A percentile compares a stretch with the other conserved stretches of the same genome.
Conservation (phyloP, 352 stramenopile genomes). For the Globisporangium polare region DNA sequence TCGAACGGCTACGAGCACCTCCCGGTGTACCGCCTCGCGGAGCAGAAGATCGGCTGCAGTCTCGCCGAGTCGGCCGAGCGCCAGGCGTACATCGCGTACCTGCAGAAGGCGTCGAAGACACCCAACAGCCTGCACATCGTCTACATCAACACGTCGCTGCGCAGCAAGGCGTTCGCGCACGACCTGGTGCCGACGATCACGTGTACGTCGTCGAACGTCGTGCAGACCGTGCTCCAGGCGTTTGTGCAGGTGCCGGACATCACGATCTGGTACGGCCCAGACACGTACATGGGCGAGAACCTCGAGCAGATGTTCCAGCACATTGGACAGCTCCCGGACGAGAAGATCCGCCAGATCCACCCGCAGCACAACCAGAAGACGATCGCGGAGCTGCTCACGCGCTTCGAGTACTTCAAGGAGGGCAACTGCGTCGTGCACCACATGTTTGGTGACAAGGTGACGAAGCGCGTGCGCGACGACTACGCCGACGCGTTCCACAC, state of each 20-base stretch:
- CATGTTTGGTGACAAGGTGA: conserved; percentile 96
- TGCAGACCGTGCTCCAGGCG: conserved; percentile 95
- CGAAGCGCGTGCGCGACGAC: conserved; percentile 87
- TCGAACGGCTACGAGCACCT: conserved; percentile 90
- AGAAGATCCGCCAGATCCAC: conserved; percentile 83
- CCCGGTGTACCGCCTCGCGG: conserved; percentile 92
- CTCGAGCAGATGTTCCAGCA: conserved; percentile 92
- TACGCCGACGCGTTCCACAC: conserved; percentile 94
- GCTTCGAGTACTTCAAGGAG: conserved; percentile 94
- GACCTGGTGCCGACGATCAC: conserved; percentile 96
- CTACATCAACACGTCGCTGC: conserved; percentile 98
- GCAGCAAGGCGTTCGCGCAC: conserved; percentile 94
- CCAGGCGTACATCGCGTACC: conserved; percentile 91
- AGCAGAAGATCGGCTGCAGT: conserved; percentile 93
- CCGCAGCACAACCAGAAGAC: conserved; percentile 79
- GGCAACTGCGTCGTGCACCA: conserved; percentile 98
- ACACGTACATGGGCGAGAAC: conserved; percentile 99
- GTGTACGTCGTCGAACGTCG: conserved; percentile 95
- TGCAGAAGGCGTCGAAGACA: conserved; percentile 86
- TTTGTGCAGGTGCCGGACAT: conserved; percentile 90
- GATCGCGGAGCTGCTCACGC: conserved; percentile 76
- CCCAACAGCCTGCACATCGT: conserved; percentile 94
- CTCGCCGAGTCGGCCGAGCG: conserved; percentile 94
- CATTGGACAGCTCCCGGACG: conserved; percentile 70
- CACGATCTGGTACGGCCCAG: conserved; percentile 91